These are phyloP conservation scores for Zasmidium angulare DNA, from an alignment of 2,329 filamentous ascomycete genomes.

Conservation along the genomic window DNA sequence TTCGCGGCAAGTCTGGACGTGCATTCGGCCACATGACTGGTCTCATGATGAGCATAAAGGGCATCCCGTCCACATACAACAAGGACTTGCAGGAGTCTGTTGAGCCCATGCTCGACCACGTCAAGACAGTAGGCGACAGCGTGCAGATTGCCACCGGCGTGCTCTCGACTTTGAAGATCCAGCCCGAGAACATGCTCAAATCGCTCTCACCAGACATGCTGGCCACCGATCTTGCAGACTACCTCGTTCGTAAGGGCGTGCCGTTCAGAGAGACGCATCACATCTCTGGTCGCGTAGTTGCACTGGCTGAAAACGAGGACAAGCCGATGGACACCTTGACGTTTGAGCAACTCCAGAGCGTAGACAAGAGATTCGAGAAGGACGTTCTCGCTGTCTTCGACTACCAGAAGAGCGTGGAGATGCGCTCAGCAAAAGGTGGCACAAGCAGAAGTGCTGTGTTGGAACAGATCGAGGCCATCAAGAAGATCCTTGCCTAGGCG, in stretches of 20 bases:
- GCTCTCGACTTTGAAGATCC: conserved; percentile 68
- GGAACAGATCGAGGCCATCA: conserved; percentile 61
- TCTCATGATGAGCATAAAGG: conserved; percentile 73
- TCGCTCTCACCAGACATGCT: conserved; percentile 82
- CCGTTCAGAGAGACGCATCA: conserved; percentile 81
- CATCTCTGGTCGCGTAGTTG: conserved; percentile 71
- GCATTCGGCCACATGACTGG: conserved; percentile 81
- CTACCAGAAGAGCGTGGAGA: conserved; percentile 81
- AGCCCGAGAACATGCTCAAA: conserved; percentile 73
- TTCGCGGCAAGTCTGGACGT: conserved; percentile 74
- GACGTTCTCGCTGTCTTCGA: conserved; percentile 73
- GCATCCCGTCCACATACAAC: conserved; percentile 80
- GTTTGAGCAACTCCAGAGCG: conserved; percentile 63
- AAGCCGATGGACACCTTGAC: conserved; percentile 70
- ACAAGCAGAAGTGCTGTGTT: conserved; percentile 69
- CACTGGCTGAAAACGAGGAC: conserved; percentile 65
- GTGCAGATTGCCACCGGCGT: conserved; percentile 81
- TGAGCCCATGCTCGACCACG: conserved; percentile 80
- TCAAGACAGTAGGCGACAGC: conserved; percentile 79
- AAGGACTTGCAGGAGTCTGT: conserved; percentile 89
- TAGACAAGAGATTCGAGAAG: conserved; percentile 68
- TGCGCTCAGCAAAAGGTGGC: conserved; percentile 72
- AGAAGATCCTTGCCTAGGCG: conserved; percentile 37
- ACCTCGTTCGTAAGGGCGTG: conserved; percentile 64
- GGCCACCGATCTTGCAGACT: conserved; percentile 68